Percentiles rank a stretch among this genome's conserved stretches.
These are phyloP conservation scores for Coemansia sp. DNA, from an alignment of 192 early-diverging fungal species.

Conservation along the genomic window DNA sequence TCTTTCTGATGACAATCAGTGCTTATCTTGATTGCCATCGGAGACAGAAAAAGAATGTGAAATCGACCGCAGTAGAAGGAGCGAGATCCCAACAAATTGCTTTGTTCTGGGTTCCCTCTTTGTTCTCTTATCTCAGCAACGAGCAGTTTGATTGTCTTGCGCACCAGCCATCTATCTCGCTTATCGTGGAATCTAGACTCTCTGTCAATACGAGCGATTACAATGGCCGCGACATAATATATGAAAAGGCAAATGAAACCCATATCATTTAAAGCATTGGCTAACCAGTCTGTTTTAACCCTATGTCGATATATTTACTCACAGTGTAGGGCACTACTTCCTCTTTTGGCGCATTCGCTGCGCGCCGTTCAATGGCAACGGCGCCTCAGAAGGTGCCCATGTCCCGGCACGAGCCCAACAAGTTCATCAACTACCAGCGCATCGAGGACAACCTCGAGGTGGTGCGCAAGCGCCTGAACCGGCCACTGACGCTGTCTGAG, in stretches of 20 bases:
- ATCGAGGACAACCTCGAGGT: constrained; percentile 95
- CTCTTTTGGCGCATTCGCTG: constrained; percentile 8
- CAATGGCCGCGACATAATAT: too few relatives aligned
- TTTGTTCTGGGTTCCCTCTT: too few relatives aligned
- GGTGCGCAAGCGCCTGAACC: constrained; percentile 85
- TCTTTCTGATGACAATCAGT: neutral
- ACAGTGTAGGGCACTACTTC: constrained; percentile 7
- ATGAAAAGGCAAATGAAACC: too few relatives aligned
- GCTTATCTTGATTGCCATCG: neutral
- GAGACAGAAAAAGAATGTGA: neutral
- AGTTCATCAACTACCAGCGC: constrained; percentile 96
- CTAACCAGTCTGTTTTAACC: too few relatives aligned
- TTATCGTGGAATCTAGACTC: neutral
- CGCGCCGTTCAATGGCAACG: constrained; percentile 49
- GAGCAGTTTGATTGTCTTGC: too few relatives aligned
- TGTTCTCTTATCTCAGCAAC: too few relatives aligned
- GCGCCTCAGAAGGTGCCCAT: constrained; percentile 76
- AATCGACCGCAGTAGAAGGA: neutral
- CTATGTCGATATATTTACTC: too few relatives aligned
- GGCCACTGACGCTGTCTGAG: constrained; percentile 92
- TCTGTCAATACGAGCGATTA: too few relatives aligned
- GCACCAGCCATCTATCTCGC: neutral
- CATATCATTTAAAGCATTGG: too few relatives aligned
- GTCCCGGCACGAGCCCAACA: constrained; percentile 88
- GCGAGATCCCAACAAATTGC: too few relatives aligned